A percentile compares a stretch with the other conserved stretches of the same genome.
Conservation (phyloP, 768 basidiomycete genomes). For the Xanthoconium stramineum region DNA sequence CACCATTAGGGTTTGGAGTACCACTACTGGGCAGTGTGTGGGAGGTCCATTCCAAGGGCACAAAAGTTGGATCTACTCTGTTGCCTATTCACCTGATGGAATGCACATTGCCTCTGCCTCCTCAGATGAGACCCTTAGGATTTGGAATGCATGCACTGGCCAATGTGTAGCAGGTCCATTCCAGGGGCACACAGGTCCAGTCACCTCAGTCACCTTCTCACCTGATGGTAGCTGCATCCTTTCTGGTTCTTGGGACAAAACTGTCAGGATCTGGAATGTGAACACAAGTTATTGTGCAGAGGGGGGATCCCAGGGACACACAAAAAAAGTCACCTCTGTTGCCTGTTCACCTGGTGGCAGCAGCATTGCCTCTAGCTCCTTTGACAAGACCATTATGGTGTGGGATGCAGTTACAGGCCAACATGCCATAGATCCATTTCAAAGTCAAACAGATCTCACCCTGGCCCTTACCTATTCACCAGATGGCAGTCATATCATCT, state of each 20-base stretch:
- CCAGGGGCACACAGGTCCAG: slow-evolving; percentile 11
- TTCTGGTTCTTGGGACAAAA: slow-evolving; percentile 17
- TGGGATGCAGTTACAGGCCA: slow-evolving; percentile 13
- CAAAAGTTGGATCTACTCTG: slow-evolving; percentile 1
- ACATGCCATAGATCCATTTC: neutral
- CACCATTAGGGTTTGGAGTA: slow-evolving; percentile 22
- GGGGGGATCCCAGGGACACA: slow-evolving; percentile 3
- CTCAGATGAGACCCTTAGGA: slow-evolving; percentile 13
- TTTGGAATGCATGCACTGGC: slow-evolving; percentile 19
- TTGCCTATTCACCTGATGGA: slow-evolving; percentile 27
- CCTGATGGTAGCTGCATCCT: slow-evolving; percentile 15
- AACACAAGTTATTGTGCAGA: neutral
- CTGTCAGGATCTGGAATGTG: slow-evolving; percentile 17
- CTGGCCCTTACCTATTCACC: slow-evolving; percentile 15
- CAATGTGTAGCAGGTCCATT: slow-evolving; percentile 14
- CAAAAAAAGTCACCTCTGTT: neutral
- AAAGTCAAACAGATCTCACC: neutral
- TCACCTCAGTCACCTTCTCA: slow-evolving; percentile 12
- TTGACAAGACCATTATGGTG: slow-evolving; percentile 1
- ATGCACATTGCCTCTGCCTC: slow-evolving; percentile 25
- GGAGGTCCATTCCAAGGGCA: slow-evolving; percentile 9
- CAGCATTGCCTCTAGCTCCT: slow-evolving; percentile 10
- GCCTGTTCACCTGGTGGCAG: slow-evolving; percentile 16
- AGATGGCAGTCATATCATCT: slow-evolving; percentile 19
- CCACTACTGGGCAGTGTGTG: slow-evolving; percentile 6